phyloP scores from a whole-genome alignment of 371 early-diverging fungal genomes.

The Chytridiales sp. region DNA sequence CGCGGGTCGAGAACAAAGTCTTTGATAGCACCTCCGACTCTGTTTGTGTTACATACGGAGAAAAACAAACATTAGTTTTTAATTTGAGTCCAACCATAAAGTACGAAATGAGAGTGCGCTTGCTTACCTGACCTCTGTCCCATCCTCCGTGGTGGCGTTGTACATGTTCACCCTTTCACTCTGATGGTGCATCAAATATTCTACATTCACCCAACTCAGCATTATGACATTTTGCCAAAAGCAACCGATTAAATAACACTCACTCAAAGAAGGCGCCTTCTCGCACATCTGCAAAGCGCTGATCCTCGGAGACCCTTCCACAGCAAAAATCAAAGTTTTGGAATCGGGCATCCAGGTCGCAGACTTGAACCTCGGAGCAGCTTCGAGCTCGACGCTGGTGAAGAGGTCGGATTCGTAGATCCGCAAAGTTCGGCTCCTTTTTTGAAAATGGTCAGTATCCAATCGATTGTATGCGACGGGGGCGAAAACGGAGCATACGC shows the following conservation, averaged over 20 bases:
- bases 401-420: constrained; percentile 34
- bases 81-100: background rate
- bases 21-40: constrained; percentile 52
- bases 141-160: background rate
- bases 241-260: constrained; percentile 1
- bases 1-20: constrained; percentile 47
- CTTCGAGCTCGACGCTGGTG: constrained; percentile 16
- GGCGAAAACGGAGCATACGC: background rate
- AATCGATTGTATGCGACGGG: background rate
- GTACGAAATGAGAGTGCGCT: background rate
- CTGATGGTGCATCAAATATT: constrained; percentile 23
- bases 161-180: constrained; percentile 3
- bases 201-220: constrained; percentile 1
- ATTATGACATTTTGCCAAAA: background rate
- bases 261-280: constrained; percentile 1
- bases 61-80: background rate
- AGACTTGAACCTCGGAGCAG: constrained; percentile 3
- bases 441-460: background rate
- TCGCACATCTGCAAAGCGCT: constrained; percentile 18
- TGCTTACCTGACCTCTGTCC: background rate
- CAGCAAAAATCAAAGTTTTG: constrained; percentile 29
- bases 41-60: constrained; percentile 2
- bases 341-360: constrained; percentile 21
- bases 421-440: constrained; percentile 18
- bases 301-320: constrained; percentile 16